Evolutionary conservation across 2,329 filamentous ascomycete genomes (phyloP).

Genomic region (Colletotrichum spinosum): DNA sequence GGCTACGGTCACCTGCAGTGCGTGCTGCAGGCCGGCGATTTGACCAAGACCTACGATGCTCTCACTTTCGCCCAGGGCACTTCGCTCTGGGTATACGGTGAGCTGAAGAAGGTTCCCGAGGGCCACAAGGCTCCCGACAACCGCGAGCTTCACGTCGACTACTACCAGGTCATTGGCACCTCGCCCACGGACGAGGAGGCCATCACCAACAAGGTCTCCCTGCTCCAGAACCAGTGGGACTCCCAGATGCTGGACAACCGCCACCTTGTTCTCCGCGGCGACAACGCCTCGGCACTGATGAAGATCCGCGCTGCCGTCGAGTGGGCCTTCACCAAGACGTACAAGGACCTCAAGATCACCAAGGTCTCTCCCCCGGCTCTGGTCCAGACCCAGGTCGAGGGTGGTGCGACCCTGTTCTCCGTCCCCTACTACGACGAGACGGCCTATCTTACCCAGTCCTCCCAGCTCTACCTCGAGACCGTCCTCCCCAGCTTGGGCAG

Average conservation of each 20-base stretch:
- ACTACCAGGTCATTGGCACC: slow-evolving; percentile 82
- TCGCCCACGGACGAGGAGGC: slow-evolving; percentile 90
- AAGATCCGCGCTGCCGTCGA: slow-evolving; percentile 86
- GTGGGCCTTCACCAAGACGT: slow-evolving; percentile 82
- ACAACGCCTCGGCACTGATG: slow-evolving; percentile 86
- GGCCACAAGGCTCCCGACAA: slow-evolving; percentile 83
- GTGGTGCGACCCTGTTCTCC: slow-evolving; percentile 89
- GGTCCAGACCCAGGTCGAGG: slow-evolving; percentile 96
- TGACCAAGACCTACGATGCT: slow-evolving; percentile 93
- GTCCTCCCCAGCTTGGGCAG: slow-evolving; percentile 90
- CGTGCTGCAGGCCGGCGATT: slow-evolving; percentile 78
- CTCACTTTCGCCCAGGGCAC: slow-evolving; percentile 88
- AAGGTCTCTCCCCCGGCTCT: slow-evolving; percentile 91
- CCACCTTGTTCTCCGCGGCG: slow-evolving; percentile 87
- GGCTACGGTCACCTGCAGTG: slow-evolving; percentile 90
- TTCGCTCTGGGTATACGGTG: slow-evolving; percentile 85
- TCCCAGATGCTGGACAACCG: slow-evolving; percentile 80
- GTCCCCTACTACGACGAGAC: slow-evolving; percentile 91
- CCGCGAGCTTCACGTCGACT: slow-evolving; percentile 92
- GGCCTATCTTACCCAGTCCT: slow-evolving; percentile 95
- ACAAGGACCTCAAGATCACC: slow-evolving; percentile 79
- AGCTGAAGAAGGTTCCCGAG: slow-evolving; percentile 83
- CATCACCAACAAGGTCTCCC: slow-evolving; percentile 80
- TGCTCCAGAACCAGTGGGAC: slow-evolving; percentile 64
- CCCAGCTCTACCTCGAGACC: slow-evolving; percentile 97